Evolutionary conservation across 345 rosid genomes (phyloP).

Genomic region (Lenwebbia sp.): DNA sequence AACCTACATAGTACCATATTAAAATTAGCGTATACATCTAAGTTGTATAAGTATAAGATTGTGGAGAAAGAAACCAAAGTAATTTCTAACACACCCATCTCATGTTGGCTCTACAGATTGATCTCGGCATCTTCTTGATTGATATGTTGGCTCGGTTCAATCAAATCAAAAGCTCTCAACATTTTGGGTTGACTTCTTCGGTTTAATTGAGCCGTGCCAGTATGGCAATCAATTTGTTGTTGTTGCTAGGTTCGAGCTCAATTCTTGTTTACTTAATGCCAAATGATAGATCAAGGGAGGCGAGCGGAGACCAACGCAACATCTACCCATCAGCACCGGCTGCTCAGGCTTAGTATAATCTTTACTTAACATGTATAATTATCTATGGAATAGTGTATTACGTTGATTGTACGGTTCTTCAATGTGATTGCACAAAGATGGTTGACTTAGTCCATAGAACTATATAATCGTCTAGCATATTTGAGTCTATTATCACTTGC

Average conservation of each 20-base stretch:
- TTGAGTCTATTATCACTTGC: background rate
- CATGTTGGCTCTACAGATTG: background rate
- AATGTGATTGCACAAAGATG: background rate
- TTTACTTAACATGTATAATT: background rate
- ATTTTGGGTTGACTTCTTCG: background rate
- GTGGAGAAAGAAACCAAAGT: too few species aligned
- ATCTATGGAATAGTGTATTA: background rate
- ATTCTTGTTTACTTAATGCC: background rate
- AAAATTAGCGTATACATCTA: too few species aligned
- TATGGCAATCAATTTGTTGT: background rate
- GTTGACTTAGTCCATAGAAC: background rate
- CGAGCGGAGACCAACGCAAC: background rate
- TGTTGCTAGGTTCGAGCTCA: background rate
- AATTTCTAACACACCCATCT: too few species aligned
- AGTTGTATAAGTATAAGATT: too few species aligned
- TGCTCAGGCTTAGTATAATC: background rate
- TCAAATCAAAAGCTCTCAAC: constrained; percentile 3
- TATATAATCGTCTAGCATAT: background rate
- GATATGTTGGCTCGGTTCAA: constrained; percentile 5
- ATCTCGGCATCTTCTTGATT: background rate
- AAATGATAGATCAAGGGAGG: background rate
- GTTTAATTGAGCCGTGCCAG: constrained; percentile 16
- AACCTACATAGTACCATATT: too few species aligned
- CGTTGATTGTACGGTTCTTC: background rate
- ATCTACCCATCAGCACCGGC: background rate